Evolutionary conservation across 139 green algal species (phyloP).

Genomic region (Zygnema circumcarinatum): DNA sequence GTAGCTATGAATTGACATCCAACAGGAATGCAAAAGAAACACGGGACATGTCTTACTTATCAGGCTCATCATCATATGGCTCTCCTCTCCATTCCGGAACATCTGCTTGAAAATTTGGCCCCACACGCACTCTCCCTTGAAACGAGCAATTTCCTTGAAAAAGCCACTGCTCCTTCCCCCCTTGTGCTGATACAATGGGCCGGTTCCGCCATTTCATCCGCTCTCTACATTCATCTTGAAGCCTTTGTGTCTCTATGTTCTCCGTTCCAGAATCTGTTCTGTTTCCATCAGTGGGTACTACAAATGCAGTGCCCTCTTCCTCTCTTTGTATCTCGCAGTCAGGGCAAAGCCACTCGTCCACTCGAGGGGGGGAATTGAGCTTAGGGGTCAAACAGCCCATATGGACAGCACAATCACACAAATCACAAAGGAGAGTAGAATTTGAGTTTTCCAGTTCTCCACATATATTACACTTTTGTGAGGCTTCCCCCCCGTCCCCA

Average conservation of each 20-base stretch:
- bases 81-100: not conserved
- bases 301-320: not conserved
- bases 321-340: conserved; percentile 3
- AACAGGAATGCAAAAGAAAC: not conserved
- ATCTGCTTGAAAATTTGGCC: not conserved
- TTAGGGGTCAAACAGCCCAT: not conserved
- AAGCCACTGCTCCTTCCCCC: not conserved
- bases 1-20: not conserved
- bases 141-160: not conserved
- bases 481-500: not conserved
- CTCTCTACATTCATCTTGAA: not conserved
- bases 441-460: not conserved
- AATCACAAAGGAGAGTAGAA: conserved; percentile 3
- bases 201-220: not conserved
- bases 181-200: not conserved
- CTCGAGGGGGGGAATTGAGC: not conserved
- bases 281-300: not conserved
- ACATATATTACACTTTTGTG: conserved; percentile 9
- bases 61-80: not conserved
- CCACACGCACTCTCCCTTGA: not conserved
- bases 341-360: conserved; percentile 9
- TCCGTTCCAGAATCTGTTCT: too few relatives aligned
- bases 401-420: not conserved
- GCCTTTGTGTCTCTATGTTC: not conserved
- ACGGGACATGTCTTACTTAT: not conserved